These are phyloP conservation scores for Raddia guianensis DNA, from an alignment of 176 grass and related monocot genomes.

Conservation along the genomic window DNA sequence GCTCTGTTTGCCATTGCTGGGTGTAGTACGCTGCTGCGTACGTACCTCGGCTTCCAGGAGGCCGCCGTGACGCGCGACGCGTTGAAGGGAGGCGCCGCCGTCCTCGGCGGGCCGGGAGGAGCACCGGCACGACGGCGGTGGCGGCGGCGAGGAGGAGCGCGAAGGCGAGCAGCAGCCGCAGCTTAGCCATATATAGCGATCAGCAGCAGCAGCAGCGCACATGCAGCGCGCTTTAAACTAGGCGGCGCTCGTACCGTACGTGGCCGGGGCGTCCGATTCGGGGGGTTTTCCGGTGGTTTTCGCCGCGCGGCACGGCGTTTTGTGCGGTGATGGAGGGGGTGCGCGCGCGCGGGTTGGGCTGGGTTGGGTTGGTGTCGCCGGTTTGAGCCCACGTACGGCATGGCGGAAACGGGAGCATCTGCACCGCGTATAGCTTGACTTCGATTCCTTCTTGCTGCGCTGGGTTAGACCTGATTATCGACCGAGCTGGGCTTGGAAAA, in stretches of 20 bases:
- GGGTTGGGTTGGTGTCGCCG: not conserved
- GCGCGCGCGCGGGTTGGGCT: not conserved
- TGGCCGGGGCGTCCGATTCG: no score
- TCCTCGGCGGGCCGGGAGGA: not conserved
- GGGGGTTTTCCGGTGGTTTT: not conserved
- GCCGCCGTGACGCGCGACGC: slow-evolving; percentile 29
- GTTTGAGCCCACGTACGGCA: slow-evolving; percentile 39
- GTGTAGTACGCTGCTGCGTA: not conserved
- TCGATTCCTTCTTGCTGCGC: no score
- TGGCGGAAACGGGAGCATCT: not conserved
- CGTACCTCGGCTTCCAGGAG: slow-evolving; percentile 34
- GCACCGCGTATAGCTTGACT: no score
- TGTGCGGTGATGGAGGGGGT: not conserved
- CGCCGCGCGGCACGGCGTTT: not conserved
- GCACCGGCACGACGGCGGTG: slow-evolving; percentile 43
- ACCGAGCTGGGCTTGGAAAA: no score
- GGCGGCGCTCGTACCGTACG: not conserved
- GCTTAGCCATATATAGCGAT: slow-evolving; percentile 17
- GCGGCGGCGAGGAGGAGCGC: slow-evolving; percentile 31
- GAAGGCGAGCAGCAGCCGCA: slow-evolving; percentile 34
- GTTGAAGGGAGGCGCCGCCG: slow-evolving; percentile 29
- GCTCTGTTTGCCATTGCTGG: not conserved
- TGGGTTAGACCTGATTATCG: no score
- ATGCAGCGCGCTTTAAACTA: not conserved
- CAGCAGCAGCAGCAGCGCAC: not conserved